Base-by-base conservation (phyloP, 139 green algal species). In the Coelastrella sp. region DNA sequence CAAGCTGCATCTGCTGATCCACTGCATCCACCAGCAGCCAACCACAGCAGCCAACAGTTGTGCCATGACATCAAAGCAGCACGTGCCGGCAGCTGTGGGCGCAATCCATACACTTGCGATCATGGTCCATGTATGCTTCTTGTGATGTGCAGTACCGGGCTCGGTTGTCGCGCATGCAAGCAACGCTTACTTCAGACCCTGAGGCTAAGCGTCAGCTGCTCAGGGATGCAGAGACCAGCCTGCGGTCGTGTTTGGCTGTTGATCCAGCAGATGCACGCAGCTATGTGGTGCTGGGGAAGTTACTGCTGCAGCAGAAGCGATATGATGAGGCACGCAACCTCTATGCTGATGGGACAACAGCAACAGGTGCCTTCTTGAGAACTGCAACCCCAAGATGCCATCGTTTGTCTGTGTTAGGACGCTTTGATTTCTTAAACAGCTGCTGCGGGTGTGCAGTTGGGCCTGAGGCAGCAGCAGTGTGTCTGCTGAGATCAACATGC, bases 281-380 rank as follows among this genome's bases (percentile, higher is more conserved):
- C 10, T 99, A 99, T 84, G 97, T 99, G 10, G 92, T 92, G 35
- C 95, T 99, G 60, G 98, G 96, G 25, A 97, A 98, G 90, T 81
- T 98, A 58, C 85, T 97, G 8, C 72, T 97, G 89, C 87, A 94
- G 89, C 91, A 97, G 91, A 94, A 93, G 78, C 92, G 96, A 0
- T 95, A 93, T 75, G 94, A 98, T 0, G 97, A 98, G 88, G 98
- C 98, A n/a, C 85, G 95, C 5, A 68, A 87, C 49, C 87, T 99
- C n/a, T 99, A 99, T 90, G 94, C 98, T 88, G 91, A 97, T 65
- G 98, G 98, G 10, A 95, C 92, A 83, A 88, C 94, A 25, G 96
- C 95, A 78, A 97, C 96, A 84, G 95, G 95, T 96, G 88, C 1
- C 89, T 49, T 49, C 35, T 49, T 49, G 35, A 49, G 35, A 49